phyloP scores from a whole-genome alignment of 2,329 filamentous ascomycete genomes.

The Nigrospora osmanthi region DNA sequence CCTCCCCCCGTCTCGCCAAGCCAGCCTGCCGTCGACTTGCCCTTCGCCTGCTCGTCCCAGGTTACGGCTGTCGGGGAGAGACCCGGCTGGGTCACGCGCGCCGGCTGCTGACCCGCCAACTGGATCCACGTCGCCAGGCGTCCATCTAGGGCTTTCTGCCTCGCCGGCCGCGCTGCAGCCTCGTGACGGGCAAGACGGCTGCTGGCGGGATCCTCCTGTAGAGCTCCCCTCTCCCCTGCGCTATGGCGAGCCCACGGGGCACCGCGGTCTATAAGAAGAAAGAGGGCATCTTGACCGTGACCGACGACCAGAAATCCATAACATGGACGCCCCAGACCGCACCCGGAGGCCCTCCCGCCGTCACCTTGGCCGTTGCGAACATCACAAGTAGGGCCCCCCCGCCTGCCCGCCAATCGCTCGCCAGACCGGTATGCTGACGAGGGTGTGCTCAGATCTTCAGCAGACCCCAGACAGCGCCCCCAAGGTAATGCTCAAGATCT shows the following conservation, averaged over 20 bases:
- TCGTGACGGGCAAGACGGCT: too few relatives aligned
- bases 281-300: constrained; percentile 74
- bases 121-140: too few relatives aligned
- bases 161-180: too few relatives aligned
- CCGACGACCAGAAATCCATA: constrained; percentile 64
- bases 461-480: constrained; percentile 82
- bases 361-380: constrained; percentile 64
- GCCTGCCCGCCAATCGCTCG: too few relatives aligned
- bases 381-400: constrained; percentile 65
- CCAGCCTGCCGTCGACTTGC: too few relatives aligned
- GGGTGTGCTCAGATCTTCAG: constrained; percentile 64
- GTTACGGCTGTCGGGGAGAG: too few relatives aligned
- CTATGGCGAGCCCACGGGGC: constrained; percentile 55
- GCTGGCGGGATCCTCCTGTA: too few relatives aligned
- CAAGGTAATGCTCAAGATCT: constrained; percentile 92
- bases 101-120: too few relatives aligned
- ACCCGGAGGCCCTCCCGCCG: constrained; percentile 49
- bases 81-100: too few relatives aligned
- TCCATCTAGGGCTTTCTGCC: too few relatives aligned
- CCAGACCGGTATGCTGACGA: constrained; percentile 6
- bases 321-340: constrained; percentile 71
- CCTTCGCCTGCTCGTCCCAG: too few relatives aligned
- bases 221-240: background rate
- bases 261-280: constrained; percentile 89
- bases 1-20: too few relatives aligned